Conservation (phyloP, 2,329 filamentous ascomycete genomes). For the Whalleya microplaca region DNA sequence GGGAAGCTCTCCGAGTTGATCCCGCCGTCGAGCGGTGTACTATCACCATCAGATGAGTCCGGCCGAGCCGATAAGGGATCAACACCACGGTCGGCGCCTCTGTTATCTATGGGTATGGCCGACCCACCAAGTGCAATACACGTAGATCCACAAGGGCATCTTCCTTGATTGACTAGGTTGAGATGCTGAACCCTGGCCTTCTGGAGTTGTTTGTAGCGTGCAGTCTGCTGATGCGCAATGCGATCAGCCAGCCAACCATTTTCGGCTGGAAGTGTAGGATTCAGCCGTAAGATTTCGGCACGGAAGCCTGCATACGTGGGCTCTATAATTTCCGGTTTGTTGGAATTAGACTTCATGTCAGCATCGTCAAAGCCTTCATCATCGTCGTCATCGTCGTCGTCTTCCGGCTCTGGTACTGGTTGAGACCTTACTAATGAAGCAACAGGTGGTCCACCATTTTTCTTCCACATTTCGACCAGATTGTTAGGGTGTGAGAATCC, state of each 20-base stretch:
- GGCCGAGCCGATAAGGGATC: conserved; percentile 59
- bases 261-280: conserved; percentile 65
- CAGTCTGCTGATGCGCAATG: conserved; percentile 78
- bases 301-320: conserved; percentile 79
- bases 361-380: conserved; percentile 59
- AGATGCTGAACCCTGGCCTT: conserved; percentile 72
- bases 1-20: conserved; percentile 78
- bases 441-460: conserved; percentile 57
- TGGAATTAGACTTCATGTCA: conserved; percentile 64
- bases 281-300: conserved; percentile 71
- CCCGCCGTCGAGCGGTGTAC: conserved; percentile 69
- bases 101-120: conserved; percentile 63
- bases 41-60: conserved; percentile 66
- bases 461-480: conserved; percentile 56
- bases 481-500: conserved; percentile 48
- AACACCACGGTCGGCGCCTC: conserved; percentile 60
- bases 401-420: conserved; percentile 52
- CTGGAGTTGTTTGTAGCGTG: conserved; percentile 78
- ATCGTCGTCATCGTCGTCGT: conserved; percentile 67
- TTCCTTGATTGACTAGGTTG: conserved; percentile 53
- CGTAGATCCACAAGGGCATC: conserved; percentile 63
- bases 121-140: conserved; percentile 72
- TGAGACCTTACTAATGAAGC: conserved; percentile 48
- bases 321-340: conserved; percentile 67
- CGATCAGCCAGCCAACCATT: conserved; percentile 73